A percentile compares a stretch with the other conserved stretches of the same genome.
Evolutionary conservation across 2,329 filamentous ascomycete genomes (phyloP).

Genomic region (Exophiala sideris): DNA sequence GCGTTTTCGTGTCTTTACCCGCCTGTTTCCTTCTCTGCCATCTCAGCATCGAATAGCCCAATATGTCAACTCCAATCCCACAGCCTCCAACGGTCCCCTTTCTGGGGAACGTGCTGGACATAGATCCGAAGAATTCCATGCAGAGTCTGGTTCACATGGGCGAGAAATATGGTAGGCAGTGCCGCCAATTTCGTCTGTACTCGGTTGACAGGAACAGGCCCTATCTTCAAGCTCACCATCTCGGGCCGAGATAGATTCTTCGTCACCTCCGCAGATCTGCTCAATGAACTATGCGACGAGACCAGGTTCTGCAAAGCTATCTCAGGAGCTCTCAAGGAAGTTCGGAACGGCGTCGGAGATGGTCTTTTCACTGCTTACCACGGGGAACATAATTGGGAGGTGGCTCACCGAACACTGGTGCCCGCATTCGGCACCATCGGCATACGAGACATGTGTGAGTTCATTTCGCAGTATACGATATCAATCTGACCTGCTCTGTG

Average conservation of each 20-base stretch:
- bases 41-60: neutral
- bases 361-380: conserved; percentile 62
- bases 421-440: conserved; percentile 48
- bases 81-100: conserved; percentile 50
- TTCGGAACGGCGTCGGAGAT: conserved; percentile 61
- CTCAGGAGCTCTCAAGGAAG: conserved; percentile 48
- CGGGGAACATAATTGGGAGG: conserved; percentile 58
- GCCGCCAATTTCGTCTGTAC: neutral
- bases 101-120: conserved; percentile 51
- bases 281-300: conserved; percentile 65
- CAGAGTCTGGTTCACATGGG: conserved; percentile 49
- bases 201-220: conserved; percentile 40
- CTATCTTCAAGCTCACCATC: conserved; percentile 58
- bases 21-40: neutral
- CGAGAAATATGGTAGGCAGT: conserved; percentile 45
- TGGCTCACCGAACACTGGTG: conserved; percentile 53
- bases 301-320: conserved; percentile 62
- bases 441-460: conserved; percentile 42
- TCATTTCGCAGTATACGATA: conserved; percentile 23
- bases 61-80: conserved; percentile 50
- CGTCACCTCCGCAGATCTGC: conserved; percentile 52
- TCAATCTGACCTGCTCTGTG: neutral
- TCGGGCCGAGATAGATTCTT: conserved; percentile 49
- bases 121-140: conserved; percentile 51
- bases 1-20: too few relatives aligned